Conservation (phyloP, 2,329 filamentous ascomycete genomes). For the Cercospora sojina region DNA sequence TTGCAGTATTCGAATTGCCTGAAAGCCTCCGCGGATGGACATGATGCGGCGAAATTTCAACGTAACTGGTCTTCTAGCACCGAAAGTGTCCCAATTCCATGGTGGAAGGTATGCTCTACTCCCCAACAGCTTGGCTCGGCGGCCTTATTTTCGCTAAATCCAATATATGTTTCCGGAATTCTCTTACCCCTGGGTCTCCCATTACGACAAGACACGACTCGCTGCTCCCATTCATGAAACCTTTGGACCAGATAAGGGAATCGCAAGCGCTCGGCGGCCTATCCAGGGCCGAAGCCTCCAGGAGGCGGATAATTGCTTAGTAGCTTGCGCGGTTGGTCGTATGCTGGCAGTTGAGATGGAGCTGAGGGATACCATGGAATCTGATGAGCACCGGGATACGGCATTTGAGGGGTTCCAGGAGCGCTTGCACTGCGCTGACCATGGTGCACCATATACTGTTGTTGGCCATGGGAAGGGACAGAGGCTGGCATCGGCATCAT, state of each 20-base stretch:
- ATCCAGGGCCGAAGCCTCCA: neutral
- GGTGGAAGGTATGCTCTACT: neutral
- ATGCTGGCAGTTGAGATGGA: constrained; percentile 3
- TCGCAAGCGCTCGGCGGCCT: neutral
- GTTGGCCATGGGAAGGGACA: constrained; percentile 4
- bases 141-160: neutral
- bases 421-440: constrained; percentile 15
- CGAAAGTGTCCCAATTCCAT: neutral
- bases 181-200: neutral
- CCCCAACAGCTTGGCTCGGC: neutral
- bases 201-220: neutral
- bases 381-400: constrained; percentile 8
- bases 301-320: constrained; percentile 4
- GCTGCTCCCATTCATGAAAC: neutral
- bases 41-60: neutral
- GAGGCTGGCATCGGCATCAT: constrained; percentile 8
- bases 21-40: neutral
- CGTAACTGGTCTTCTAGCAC: neutral
- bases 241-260: neutral
- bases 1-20: neutral
- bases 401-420: constrained; percentile 1
- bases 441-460: constrained; percentile 13
- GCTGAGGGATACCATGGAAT: constrained; percentile 11
- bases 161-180: neutral
- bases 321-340: neutral